Conservation (phyloP, 139 green algal genomes). For the Chlorella sp. region DNA sequence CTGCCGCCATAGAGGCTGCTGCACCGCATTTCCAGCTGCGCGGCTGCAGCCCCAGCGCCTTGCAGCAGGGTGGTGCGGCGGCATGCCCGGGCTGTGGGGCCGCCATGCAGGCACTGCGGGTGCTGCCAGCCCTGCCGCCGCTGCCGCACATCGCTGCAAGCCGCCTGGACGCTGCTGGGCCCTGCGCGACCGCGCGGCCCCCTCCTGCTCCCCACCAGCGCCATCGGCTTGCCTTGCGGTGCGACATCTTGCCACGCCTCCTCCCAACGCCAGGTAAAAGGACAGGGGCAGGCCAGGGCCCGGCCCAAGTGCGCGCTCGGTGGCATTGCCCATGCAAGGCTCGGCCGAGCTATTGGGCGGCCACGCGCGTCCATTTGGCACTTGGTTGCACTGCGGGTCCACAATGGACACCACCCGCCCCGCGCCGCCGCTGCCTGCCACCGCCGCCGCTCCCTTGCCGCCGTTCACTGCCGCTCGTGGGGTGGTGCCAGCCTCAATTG, state of each 20-base stretch:
- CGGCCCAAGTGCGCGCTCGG: not conserved
- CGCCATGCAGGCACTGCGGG: not conserved
- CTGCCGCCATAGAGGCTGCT: not conserved
- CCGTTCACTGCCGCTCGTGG: no score
- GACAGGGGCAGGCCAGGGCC: conserved; percentile 6
- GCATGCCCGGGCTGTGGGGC: not conserved
- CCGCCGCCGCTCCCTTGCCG: no score
- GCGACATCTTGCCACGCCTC: conserved; percentile 38
- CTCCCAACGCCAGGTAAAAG: conserved; percentile 14
- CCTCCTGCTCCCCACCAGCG: not conserved
- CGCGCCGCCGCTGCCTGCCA: no score
- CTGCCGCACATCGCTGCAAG: no score
- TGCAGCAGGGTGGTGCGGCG: not conserved
- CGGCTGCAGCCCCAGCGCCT: not conserved
- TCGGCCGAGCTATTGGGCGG: no score
- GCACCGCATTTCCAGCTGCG: not conserved
- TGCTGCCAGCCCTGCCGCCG: not conserved
- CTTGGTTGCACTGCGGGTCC: no score
- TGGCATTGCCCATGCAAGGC: no score
- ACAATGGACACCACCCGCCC: no score
- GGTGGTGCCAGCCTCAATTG: no score
- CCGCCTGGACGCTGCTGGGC: not conserved
- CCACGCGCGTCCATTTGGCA: no score
- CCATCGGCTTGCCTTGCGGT: conserved; percentile 45
- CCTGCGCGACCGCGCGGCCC: not conserved